Conservation (phyloP, 768 basidiomycete genomes). For the Strobilomyces confusus region DNA sequence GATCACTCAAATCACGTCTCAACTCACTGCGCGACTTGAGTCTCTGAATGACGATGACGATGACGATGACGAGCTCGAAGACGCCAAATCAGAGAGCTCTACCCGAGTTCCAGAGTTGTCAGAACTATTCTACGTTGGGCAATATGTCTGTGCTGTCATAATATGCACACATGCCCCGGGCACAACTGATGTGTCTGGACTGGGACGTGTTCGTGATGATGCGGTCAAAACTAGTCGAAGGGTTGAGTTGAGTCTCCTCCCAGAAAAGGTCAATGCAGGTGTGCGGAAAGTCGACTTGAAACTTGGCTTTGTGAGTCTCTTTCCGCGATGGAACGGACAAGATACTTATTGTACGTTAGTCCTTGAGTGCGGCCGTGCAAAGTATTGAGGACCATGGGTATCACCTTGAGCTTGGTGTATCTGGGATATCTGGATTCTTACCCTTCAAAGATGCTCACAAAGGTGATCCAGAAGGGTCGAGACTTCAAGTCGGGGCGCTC, state of each 20-base stretch:
- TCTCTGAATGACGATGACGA: constrained; percentile 52
- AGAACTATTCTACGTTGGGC: constrained; percentile 77
- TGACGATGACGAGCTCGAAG: constrained; percentile 41
- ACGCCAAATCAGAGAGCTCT: constrained; percentile 37
- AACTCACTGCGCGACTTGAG: constrained; percentile 71
- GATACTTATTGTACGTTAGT: constrained; percentile 39
- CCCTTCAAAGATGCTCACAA: constrained; percentile 67
- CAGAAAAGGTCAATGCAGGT: constrained; percentile 80
- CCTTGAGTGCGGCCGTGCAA: constrained; percentile 69
- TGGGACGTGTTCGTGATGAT: constrained; percentile 66
- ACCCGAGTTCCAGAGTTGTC: constrained; percentile 59
- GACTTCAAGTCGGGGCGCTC: constrained; percentile 61
- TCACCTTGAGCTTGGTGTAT: constrained; percentile 77
- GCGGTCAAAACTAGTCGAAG: constrained; percentile 63
- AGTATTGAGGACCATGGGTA: constrained; percentile 95
- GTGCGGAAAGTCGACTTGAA: constrained; percentile 75
- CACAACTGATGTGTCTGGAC: constrained; percentile 50
- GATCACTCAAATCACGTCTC: constrained; percentile 84
- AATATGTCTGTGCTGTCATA: constrained; percentile 81
- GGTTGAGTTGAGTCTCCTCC: constrained; percentile 81
- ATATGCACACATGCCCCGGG: constrained; percentile 66
- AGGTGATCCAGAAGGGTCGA: constrained; percentile 24
- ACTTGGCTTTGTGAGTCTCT: constrained; percentile 62
- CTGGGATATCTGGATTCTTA: constrained; percentile 80
- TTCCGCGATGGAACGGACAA: background rate